phyloP scores from a whole-genome alignment of 2,329 filamentous ascomycete species.

The Beauveria rudraprayagi region DNA sequence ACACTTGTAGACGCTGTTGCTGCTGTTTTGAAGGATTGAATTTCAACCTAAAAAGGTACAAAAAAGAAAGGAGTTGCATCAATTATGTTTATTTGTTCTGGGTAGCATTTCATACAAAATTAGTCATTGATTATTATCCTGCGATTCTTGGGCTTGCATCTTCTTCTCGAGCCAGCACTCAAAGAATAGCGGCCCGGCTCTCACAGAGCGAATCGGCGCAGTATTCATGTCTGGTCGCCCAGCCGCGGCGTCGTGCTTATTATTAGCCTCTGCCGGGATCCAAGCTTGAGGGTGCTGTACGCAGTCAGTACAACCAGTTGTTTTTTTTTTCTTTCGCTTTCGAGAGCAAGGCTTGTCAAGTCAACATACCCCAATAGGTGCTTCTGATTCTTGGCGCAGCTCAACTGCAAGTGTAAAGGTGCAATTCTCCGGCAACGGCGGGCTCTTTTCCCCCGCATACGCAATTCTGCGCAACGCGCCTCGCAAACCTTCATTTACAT shows the following conservation, averaged over 20 bases:
- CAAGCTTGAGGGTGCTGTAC: constrained; percentile 50
- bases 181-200: constrained; percentile 52
- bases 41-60: neutral
- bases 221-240: neutral
- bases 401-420: constrained; percentile 73
- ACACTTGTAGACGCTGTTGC: neutral
- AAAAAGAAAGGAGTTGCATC: neutral
- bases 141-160: neutral
- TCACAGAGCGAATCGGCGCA: constrained; percentile 45
- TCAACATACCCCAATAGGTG: constrained; percentile 49
- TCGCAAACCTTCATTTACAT: constrained; percentile 66
- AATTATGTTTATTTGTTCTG: neutral
- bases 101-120: neutral
- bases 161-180: constrained; percentile 58
- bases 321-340: too few species aligned
- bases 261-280: constrained; percentile 45
- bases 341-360: neutral
- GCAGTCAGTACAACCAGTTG: constrained; percentile 1
- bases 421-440: constrained; percentile 52
- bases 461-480: constrained; percentile 57
- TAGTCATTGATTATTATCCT: neutral
- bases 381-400: constrained; percentile 50
- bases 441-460: constrained; percentile 49
- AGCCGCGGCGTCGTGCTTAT: constrained; percentile 14
- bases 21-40: neutral